Conservation (phyloP, 2,329 filamentous ascomycete species). For the Tolypocladium pustulatum region DNA sequence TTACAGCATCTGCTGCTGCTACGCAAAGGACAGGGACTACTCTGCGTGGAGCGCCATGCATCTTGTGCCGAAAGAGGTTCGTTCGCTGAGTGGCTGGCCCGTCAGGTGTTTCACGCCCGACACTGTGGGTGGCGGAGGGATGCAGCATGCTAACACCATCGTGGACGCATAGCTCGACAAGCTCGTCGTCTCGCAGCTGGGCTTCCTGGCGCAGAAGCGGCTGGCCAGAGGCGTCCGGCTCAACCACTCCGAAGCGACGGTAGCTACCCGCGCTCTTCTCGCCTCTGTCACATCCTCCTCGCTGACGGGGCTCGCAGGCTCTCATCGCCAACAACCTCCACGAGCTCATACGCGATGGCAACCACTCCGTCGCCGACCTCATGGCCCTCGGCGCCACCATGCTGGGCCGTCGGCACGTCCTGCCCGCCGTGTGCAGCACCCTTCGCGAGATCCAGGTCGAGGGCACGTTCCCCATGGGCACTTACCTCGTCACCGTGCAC, state of each 20-base stretch:
- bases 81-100: conserved; percentile 10
- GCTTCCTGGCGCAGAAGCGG: conserved; percentile 75
- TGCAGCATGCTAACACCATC: neutral
- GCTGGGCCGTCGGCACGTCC: conserved; percentile 85
- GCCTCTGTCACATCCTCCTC: neutral
- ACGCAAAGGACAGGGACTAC: neutral
- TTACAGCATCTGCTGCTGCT: neutral
- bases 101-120: neutral
- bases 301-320: conserved; percentile 35
- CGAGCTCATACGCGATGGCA: conserved; percentile 95
- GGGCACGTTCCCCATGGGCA: conserved; percentile 83
- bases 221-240: conserved; percentile 80
- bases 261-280: conserved; percentile 24
- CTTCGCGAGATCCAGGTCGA: conserved; percentile 85
- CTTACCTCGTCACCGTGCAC: conserved; percentile 90
- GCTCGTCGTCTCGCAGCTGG: conserved; percentile 83
- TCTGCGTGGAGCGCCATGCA: conserved; percentile 23
- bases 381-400: conserved; percentile 87
- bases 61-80: conserved; percentile 38
- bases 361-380: conserved; percentile 82
- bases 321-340: conserved; percentile 84
- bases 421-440: conserved; percentile 69
- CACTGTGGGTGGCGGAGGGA: too few relatives aligned
- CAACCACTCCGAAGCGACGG: conserved; percentile 82
- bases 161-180: conserved; percentile 66